Conservation (phyloP, 192 early-diverging fungal genomes). For the Podila verticillata region DNA sequence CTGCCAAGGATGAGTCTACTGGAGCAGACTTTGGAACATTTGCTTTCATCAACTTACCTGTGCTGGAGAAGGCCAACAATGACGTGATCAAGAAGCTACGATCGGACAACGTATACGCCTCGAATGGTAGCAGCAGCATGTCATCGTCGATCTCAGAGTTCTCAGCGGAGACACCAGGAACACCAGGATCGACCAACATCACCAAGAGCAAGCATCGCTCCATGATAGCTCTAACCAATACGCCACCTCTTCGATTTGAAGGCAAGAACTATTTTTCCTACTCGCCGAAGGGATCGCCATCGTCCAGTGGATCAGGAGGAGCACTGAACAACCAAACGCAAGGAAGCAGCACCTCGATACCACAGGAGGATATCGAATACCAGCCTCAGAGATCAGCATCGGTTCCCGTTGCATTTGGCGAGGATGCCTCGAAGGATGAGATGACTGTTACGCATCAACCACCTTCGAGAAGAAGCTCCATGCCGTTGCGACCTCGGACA, state of each 20-base stretch:
- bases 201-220: slow-evolving; percentile 45
- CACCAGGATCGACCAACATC: slow-evolving; percentile 33
- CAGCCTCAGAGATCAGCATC: slow-evolving; percentile 48
- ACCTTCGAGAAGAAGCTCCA: slow-evolving; percentile 25
- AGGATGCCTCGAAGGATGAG: slow-evolving; percentile 7
- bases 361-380: slow-evolving; percentile 29
- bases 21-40: slow-evolving; percentile 90
- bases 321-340: slow-evolving; percentile 14
- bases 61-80: slow-evolving; percentile 91
- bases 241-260: slow-evolving; percentile 41
- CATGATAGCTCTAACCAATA: slow-evolving; percentile 37
- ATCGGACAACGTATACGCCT: slow-evolving; percentile 62
- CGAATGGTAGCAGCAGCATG: slow-evolving; percentile 35
- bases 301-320: slow-evolving; percentile 34
- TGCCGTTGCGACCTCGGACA: slow-evolving; percentile 44
- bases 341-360: slow-evolving; percentile 7
- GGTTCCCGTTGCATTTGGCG: slow-evolving; percentile 44
- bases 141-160: slow-evolving; percentile 43
- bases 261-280: slow-evolving; percentile 51
- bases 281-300: slow-evolving; percentile 42
- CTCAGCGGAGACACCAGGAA: slow-evolving; percentile 36
- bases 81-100: slow-evolving; percentile 84
- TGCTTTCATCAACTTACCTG: slow-evolving; percentile 89
- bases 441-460: slow-evolving; percentile 12
- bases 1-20: slow-evolving; percentile 25